phyloP scores from a whole-genome alignment of 306 rosid species.

The Glycine soja region DNA sequence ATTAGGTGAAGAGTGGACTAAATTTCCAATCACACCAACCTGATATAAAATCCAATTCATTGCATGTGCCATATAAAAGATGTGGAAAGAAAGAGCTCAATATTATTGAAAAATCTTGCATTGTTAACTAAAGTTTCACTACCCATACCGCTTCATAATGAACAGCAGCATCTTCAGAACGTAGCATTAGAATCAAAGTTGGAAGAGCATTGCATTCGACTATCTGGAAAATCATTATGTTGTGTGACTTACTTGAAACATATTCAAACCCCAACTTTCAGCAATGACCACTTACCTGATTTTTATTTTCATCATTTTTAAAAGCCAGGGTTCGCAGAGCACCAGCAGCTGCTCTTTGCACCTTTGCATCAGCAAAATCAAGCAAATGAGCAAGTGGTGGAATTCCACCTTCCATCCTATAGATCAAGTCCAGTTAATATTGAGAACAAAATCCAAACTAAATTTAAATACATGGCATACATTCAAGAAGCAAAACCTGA shows the following conservation, averaged over 20 bases:
- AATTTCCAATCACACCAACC: constrained; percentile 99
- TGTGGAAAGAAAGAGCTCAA: constrained; percentile 35
- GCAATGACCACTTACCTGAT: constrained; percentile 68
- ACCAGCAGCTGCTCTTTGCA: constrained; percentile 99
- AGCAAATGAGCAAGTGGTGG: constrained; percentile 97
- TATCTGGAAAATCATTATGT: constrained; percentile 68
- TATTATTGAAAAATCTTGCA: constrained; percentile 33
- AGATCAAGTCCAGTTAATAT: constrained; percentile 42
- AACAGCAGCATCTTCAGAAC: constrained; percentile 95
- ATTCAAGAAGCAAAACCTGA: constrained; percentile 70
- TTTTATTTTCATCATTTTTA: constrained; percentile 93
- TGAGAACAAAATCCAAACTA: constrained; percentile 28
- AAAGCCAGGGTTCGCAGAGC: constrained; percentile 95
- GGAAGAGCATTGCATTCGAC: constrained; percentile 99
- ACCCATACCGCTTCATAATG: constrained; percentile 95
- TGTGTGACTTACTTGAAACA: constrained; percentile 26
- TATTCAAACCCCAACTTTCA: constrained; percentile 35
- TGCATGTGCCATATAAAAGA: constrained; percentile 38
- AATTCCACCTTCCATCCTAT: constrained; percentile 97
- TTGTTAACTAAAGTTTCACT: constrained; percentile 19
- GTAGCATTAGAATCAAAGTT: constrained; percentile 93
- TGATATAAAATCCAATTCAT: constrained; percentile 58
- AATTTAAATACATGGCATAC: constrained; percentile 25
- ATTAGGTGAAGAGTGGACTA: constrained; percentile 96
- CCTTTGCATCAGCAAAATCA: constrained; percentile 84